phyloP scores from a whole-genome alignment of 2,329 filamentous ascomycete species.

The Furcasterigmium furcatum region DNA sequence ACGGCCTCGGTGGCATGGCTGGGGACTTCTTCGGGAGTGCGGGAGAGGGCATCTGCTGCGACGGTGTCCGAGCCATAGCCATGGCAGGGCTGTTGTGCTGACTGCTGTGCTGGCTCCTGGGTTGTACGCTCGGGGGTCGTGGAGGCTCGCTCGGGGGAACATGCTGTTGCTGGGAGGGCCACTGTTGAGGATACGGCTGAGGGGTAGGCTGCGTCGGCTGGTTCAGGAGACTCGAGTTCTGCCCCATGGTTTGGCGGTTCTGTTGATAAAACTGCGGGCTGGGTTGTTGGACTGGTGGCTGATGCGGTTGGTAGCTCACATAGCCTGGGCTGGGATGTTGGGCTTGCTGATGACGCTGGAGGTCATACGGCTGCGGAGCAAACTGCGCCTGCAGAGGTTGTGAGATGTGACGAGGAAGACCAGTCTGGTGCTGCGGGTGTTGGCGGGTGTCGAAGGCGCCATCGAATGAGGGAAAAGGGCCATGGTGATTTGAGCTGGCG shows the following conservation, averaged over 20 bases:
- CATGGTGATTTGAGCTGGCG: slow-evolving; percentile 13
- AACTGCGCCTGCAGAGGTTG: slow-evolving; percentile 11
- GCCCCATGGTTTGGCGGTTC: not conserved
- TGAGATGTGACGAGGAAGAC: too few relatives aligned
- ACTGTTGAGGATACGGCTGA: slow-evolving; percentile 10
- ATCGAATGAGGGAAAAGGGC: slow-evolving; percentile 14
- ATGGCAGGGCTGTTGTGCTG: not conserved
- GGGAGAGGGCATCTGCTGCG: slow-evolving; percentile 29
- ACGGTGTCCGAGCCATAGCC: not conserved
- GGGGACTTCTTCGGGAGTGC: slow-evolving; percentile 36
- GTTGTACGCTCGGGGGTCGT: slow-evolving; percentile 1
- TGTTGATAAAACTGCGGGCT: not conserved
- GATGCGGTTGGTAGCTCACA: slow-evolving; percentile 1
- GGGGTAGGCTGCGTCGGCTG: slow-evolving; percentile 9
- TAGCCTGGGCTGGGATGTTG: not conserved
- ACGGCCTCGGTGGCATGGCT: slow-evolving; percentile 13
- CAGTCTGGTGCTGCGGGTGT: slow-evolving; percentile 20
- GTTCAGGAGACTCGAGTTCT: not conserved
- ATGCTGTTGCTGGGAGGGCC: slow-evolving; percentile 9
- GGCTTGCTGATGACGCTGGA: slow-evolving; percentile 4
- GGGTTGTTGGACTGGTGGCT: slow-evolving; percentile 1
- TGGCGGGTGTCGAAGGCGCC: slow-evolving; percentile 18
- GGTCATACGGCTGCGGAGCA: slow-evolving; percentile 2
- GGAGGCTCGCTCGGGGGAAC: not conserved
- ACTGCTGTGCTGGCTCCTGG: slow-evolving; percentile 1